A percentile compares a stretch with the other conserved stretches of the same genome.
These are phyloP conservation scores for Tolypocladium capitatum DNA, from an alignment of 2,329 filamentous ascomycete species.

Conservation along the genomic window DNA sequence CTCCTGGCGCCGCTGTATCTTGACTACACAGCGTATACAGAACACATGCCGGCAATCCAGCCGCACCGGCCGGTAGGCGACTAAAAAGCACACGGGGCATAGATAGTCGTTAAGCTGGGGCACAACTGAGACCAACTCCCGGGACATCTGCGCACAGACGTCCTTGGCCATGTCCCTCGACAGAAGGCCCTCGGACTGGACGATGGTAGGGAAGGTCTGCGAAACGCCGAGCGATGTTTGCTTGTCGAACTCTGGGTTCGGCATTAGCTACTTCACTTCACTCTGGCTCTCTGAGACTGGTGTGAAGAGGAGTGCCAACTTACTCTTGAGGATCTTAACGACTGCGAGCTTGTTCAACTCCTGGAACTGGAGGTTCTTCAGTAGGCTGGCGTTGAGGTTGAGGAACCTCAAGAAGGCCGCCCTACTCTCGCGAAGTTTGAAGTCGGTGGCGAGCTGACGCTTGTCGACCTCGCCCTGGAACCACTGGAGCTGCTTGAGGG, in stretches of 20 bases:
- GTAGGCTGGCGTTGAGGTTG: conserved; percentile 57
- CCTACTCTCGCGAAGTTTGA: conserved; percentile 54
- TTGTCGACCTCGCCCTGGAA: conserved; percentile 57
- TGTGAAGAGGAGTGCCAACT: conserved; percentile 11
- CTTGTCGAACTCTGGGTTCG: conserved; percentile 66
- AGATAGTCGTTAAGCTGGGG: conserved; percentile 76
- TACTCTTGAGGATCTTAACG: conserved; percentile 75
- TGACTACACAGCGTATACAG: conserved; percentile 72
- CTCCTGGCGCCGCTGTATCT: conserved; percentile 59
- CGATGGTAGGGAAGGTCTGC: conserved; percentile 43
- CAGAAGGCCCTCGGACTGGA: conserved; percentile 47
- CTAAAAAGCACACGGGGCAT: conserved; percentile 66
- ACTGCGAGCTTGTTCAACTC: conserved; percentile 71
- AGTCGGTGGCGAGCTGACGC: conserved; percentile 42
- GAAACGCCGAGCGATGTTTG: conserved; percentile 61
- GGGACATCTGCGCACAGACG: conserved; percentile 61
- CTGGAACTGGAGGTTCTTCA: conserved; percentile 72
- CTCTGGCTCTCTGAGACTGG: background rate
- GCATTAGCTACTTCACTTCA: background rate
- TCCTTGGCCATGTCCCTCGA: conserved; percentile 59
- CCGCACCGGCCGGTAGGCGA: conserved; percentile 72
- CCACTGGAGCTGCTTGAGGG: conserved; percentile 53
- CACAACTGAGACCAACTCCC: conserved; percentile 58
- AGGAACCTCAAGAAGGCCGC: conserved; percentile 56
- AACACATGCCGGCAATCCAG: conserved; percentile 65